Evolutionary conservation across 2,329 filamentous ascomycete species (phyloP), one percentile per base, ranked within the genome.

Genomic region (Monilinia aucupariae): DNA sequence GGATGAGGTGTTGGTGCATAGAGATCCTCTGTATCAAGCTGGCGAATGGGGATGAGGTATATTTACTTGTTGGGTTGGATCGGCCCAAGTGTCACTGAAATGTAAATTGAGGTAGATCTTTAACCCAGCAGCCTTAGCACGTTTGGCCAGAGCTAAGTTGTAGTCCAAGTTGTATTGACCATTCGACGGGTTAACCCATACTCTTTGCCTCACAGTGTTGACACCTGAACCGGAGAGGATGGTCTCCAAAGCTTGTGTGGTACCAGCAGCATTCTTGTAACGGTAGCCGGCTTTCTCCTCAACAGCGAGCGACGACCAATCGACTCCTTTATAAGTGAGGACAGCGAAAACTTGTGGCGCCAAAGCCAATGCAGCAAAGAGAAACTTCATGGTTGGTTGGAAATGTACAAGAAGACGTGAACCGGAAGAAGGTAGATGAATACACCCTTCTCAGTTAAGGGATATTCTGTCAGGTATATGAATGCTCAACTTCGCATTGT

Each of bases 1-100:
- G 37, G 9, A 12, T 9, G 22, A 17, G 30, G 32, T 48, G 20
- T 37, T 45, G 13, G 15, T 17, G n/a, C n/a, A n/a, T n/a, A n/a
- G n/a, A n/a, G n/a, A n/a, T n/a, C n/a, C n/a, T n/a, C n/a, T n/a
- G n/a, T n/a, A n/a, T n/a, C n/a, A n/a, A n/a, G n/a, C n/a, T n/a
- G n/a, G n/a, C n/a, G 10, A 30, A 22, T 27, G 34, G 17, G 20
- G 41, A 15, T 48, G 22, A 51, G 17, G 25, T 10, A 43, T 55
- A 3, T 54, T 56, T 69, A 78, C 76, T 72, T 91, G 88, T 62
- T 88, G 75, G 1, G 74, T 77, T 0, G 88, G 86, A 68, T 90
- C 87, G 0, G 88, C 87, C 88, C 87, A 90, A 1, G 82, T 88
- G 74, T 90, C 86, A 72, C 82, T 85, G 68, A 84, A 84, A 74